Evolutionary conservation across 805 yeast genomes (phyloP).

Genomic region (Cyberlindnera sargentensis): DNA sequence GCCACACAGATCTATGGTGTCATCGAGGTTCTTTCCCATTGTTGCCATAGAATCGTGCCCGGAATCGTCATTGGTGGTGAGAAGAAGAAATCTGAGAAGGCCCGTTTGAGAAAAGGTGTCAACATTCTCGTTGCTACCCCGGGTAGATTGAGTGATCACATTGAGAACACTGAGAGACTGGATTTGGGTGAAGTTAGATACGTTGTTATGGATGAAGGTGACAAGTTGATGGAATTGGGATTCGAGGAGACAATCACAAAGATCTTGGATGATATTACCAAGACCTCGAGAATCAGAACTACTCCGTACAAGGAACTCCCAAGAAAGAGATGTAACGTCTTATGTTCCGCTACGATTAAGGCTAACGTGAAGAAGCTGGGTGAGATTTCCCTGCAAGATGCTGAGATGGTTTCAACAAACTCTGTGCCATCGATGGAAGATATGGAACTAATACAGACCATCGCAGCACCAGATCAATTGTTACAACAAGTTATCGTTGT

Average conservation of each 20-base stretch:
- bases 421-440: constrained; percentile 27
- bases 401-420: constrained; percentile 50
- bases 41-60: constrained; percentile 87
- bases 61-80: constrained; percentile 98
- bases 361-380: constrained; percentile 76
- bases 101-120: constrained; percentile 90
- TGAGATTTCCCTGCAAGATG: constrained; percentile 63
- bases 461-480: constrained; percentile 84
- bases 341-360: constrained; percentile 94
- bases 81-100: constrained; percentile 94
- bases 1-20: constrained; percentile 87
- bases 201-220: constrained; percentile 96
- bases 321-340: constrained; percentile 57
- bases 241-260: constrained; percentile 88
- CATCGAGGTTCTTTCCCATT: constrained; percentile 59
- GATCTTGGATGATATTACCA: constrained; percentile 56
- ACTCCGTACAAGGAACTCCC: constrained; percentile 55
- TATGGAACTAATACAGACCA: constrained; percentile 21
- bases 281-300: constrained; percentile 31
- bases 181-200: constrained; percentile 71
- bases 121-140: constrained; percentile 97
- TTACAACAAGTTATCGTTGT: constrained; percentile 74
- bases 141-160: constrained; percentile 91
- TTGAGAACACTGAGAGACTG: constrained; percentile 77
- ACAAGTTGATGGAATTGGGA: constrained; percentile 89